phyloP scores from a whole-genome alignment of 2,329 filamentous ascomycete species.

The Aquanectria penicillioides region DNA sequence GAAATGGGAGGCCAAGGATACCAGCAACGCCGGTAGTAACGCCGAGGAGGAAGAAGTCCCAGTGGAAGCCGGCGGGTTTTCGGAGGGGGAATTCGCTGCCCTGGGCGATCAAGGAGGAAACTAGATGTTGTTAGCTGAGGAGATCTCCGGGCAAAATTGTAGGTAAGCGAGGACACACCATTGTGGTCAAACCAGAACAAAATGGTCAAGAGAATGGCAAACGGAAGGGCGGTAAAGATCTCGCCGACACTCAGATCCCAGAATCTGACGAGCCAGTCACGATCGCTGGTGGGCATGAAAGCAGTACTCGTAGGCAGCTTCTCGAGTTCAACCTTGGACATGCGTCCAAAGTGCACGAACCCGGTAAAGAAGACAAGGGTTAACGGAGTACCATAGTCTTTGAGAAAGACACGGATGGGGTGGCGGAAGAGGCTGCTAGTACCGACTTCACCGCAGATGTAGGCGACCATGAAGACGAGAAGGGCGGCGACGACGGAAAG shows the following conservation, averaged over 20 bases:
- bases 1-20: constrained; percentile 80
- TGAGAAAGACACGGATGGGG: constrained; percentile 81
- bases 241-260: constrained; percentile 80
- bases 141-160: background rate
- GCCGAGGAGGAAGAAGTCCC: constrained; percentile 85
- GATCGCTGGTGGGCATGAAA: constrained; percentile 79
- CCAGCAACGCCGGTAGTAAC: constrained; percentile 81
- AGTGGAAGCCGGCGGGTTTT: constrained; percentile 86
- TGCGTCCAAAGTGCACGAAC: constrained; percentile 86
- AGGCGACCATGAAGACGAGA: constrained; percentile 81
- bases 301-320: constrained; percentile 79
- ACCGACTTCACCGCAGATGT: constrained; percentile 77
- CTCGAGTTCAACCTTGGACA: constrained; percentile 75
- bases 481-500: constrained; percentile 81
- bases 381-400: constrained; percentile 88
- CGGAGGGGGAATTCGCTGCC: constrained; percentile 83
- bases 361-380: constrained; percentile 90
- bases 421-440: constrained; percentile 78
- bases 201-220: constrained; percentile 83
- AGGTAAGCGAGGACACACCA: constrained; percentile 55
- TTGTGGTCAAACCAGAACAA: constrained; percentile 94
- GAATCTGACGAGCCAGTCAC: constrained; percentile 82
- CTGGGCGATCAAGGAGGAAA: constrained; percentile 84
- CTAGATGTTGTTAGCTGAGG: constrained; percentile 50
- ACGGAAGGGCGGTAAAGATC: constrained; percentile 87